Evolutionary conservation across 306 rosid species (phyloP).

Genomic region (Vicia villosa): DNA sequence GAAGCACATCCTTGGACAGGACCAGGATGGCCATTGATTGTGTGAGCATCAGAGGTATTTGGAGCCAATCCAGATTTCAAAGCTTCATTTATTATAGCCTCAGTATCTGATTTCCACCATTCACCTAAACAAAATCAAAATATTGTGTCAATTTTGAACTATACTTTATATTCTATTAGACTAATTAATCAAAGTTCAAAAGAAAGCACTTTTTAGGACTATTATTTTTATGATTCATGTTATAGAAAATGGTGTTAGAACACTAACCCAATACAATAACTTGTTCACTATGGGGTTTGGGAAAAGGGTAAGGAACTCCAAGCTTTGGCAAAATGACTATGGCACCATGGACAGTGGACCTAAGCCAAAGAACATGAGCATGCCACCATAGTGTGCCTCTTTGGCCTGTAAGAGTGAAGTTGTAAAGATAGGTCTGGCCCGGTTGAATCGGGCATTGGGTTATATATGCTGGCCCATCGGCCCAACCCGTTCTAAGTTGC

Average conservation of each 20-base stretch:
- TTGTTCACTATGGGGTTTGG: constrained; percentile 63
- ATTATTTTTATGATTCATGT: neutral
- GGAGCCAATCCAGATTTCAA: constrained; percentile 77
- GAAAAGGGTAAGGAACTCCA: constrained; percentile 92
- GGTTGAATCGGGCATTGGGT: constrained; percentile 94
- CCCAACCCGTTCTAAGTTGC: constrained; percentile 81
- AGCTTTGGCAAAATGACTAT: constrained; percentile 74
- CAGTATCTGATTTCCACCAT: constrained; percentile 97
- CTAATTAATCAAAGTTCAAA: neutral
- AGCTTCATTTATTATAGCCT: constrained; percentile 76
- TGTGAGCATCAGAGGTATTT: constrained; percentile 87
- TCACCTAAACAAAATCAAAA: constrained; percentile 62
- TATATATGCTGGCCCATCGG: constrained; percentile 91
- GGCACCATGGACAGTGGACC: constrained; percentile 85
- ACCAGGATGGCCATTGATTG: constrained; percentile 75
- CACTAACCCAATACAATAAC: constrained; percentile 58
- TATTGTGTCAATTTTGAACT: neutral
- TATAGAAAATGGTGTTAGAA: neutral
- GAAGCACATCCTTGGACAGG: constrained; percentile 52
- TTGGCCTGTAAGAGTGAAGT: constrained; percentile 86
- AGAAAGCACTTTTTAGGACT: neutral
- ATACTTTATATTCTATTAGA: neutral
- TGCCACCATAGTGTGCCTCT: constrained; percentile 94
- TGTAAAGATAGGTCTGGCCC: constrained; percentile 58
- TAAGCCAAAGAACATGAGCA: constrained; percentile 90